Evolutionary conservation across 208 protist species (phyloP).

Genomic region (Balamuthia mandrillaris): DNA sequence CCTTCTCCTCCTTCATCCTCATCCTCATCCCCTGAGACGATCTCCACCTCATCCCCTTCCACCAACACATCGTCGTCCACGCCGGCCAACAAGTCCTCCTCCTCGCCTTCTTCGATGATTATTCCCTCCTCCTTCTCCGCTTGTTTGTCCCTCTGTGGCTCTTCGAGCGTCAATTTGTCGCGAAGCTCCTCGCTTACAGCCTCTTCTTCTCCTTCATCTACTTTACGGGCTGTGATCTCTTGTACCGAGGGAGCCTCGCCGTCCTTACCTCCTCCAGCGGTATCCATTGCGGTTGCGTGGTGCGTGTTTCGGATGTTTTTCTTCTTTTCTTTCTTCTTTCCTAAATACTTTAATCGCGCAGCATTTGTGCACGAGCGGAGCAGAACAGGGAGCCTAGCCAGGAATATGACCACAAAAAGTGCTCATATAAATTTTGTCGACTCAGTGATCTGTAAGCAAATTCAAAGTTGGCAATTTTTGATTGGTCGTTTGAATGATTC

Average conservation of each 20-base stretch:
- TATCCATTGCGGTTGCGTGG: neutral
- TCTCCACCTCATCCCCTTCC: neutral
- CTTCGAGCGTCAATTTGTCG: conserved; percentile 29
- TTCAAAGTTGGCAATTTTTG: neutral
- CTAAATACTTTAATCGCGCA: neutral
- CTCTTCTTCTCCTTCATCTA: conserved; percentile 8
- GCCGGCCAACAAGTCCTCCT: neutral
- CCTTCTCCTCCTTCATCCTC: neutral
- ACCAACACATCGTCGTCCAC: neutral
- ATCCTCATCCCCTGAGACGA: neutral
- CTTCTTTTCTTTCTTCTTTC: neutral
- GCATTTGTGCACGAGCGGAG: neutral
- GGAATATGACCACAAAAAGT: too few relatives aligned
- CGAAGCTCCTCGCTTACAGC: conserved; percentile 34
- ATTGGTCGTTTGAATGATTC: neutral
- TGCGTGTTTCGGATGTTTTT: neutral
- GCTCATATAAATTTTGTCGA: neutral
- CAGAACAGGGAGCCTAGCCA: neutral
- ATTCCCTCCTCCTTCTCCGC: neutral
- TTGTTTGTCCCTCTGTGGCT: neutral
- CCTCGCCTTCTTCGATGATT: neutral
- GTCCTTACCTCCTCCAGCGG: neutral
- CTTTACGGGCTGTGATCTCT: too few relatives aligned
- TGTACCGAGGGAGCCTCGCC: too few relatives aligned
- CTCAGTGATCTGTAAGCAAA: neutral